Conservation (phyloP, 2,329 filamentous ascomycete genomes). For the Alternaria burnsii region DNA sequence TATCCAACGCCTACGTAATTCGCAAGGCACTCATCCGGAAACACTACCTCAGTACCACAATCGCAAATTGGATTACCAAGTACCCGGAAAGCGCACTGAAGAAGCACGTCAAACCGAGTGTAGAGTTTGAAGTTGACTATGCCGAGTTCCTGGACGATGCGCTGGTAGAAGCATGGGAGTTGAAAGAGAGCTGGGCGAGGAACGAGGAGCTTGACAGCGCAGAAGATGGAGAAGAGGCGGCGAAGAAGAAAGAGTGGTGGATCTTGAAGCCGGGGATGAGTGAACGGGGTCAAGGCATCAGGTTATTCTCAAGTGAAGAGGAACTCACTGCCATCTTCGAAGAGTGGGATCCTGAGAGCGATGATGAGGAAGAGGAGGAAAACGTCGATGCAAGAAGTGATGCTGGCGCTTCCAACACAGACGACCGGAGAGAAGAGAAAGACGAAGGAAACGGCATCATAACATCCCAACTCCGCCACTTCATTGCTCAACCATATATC, state of each 20-base stretch:
- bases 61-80: conserved; percentile 87
- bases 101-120: conserved; percentile 76
- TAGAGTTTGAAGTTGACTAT: conserved; percentile 94
- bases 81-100: conserved; percentile 75
- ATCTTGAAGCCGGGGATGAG: conserved; percentile 98
- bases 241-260: conserved; percentile 79
- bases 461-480: conserved; percentile 74
- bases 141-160: conserved; percentile 97
- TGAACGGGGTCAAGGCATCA: conserved; percentile 91
- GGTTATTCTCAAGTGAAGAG: conserved; percentile 84
- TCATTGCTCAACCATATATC: too few species aligned
- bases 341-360: conserved; percentile 81
- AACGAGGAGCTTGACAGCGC: conserved; percentile 62
- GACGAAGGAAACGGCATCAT: conserved; percentile 67
- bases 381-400: conserved; percentile 50
- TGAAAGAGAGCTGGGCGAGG: conserved; percentile 77
- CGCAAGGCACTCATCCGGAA: conserved; percentile 96
- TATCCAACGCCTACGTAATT: conserved; percentile 92
- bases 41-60: conserved; percentile 86
- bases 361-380: conserved; percentile 64
- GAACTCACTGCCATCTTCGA: conserved; percentile 90
- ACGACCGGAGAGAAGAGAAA: conserved; percentile 41
- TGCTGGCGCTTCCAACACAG: conserved; percentile 1
- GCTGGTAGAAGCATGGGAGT: conserved; percentile 86
- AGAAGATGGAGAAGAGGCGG: conserved; percentile 44